phyloP scores from a whole-genome alignment of 306 rosid genomes.

The Carpinus fangiana region DNA sequence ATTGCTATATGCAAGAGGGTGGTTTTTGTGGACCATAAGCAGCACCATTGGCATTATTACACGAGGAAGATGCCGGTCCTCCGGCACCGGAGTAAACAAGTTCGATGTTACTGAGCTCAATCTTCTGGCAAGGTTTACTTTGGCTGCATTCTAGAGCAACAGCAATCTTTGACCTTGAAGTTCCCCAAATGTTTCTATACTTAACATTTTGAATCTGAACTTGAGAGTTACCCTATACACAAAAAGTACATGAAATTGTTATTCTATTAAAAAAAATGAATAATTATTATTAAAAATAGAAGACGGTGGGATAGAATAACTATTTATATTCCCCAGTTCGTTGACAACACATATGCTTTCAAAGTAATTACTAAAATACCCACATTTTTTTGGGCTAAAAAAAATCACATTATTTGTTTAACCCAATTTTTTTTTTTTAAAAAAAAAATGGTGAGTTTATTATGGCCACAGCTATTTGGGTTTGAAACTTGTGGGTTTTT shows the following conservation, averaged over 20 bases:
- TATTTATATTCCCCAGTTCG: no score
- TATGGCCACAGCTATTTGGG: no score
- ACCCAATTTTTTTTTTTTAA: no score
- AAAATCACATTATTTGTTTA: no score
- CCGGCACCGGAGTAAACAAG: not conserved
- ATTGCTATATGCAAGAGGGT: not conserved
- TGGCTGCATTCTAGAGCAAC: slow-evolving; percentile 26
- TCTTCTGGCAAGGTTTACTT: slow-evolving; percentile 22
- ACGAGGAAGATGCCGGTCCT: slow-evolving; percentile 13
- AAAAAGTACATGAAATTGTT: no score
- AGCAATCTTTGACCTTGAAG: slow-evolving; percentile 21
- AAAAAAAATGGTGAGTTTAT: no score
- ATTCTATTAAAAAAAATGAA: no score
- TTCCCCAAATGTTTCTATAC: slow-evolving; percentile 29
- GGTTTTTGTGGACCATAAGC: slow-evolving; percentile 22
- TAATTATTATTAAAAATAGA: not conserved
- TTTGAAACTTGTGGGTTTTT: no score
- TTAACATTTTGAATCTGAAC: slow-evolving; percentile 28
- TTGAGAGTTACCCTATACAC: slow-evolving; percentile 9
- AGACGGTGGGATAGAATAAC: no score
- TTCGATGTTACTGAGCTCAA: slow-evolving; percentile 19
- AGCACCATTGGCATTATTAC: slow-evolving; percentile 19
- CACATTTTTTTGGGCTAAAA: no score
- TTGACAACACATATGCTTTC: no score
- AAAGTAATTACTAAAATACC: no score